Base-by-base conservation (phyloP, 2,329 filamentous ascomycete genomes). In the Diaporthe nobilis region DNA sequence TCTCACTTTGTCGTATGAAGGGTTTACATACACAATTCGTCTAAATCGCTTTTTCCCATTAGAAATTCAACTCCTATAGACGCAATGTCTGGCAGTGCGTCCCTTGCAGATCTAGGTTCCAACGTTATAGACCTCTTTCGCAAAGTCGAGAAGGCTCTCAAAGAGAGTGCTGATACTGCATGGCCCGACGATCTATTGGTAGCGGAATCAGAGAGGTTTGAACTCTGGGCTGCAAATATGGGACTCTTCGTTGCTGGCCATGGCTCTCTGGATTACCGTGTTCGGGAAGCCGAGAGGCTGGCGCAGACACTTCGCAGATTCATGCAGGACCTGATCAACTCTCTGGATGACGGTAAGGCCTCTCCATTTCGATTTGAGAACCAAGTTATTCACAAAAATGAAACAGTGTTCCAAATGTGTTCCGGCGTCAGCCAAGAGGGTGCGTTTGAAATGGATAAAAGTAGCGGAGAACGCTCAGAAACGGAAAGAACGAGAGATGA, bases 191-290 rank as follows among this genome's bases (percentile, higher is more conserved):
- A 28, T 25, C 2, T 13, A 0, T 71, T 74, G n/a, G 17, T n/a
- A 9, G 25, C 34, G 7, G 60, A 74, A 39, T 44, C 39, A 15
- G 61, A 74, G 34, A 39, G 72, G 28, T 74, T 74, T 3, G 72
- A 74, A 10, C 72, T 74, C 39, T 74, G 72, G 72, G 72, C 72
- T 49, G 72, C 61, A 31, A 74, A 74, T 28, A 47, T 74, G 49
- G 72, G 72, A 10, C 72, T 74, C 13, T 74, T 71, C 39, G 72
- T 74, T 37, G 10, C 60, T 0, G 72, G 72, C 10, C 72, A 74
- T n/a, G 72, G 72, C 17, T 74, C 72, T 22, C 28, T 74, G 37
- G 72, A 74, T 15, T 74, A 74, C 28, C 61, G 61, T 15, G 49
- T 74, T 3, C 61, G 72, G 25, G 72, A 74, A 47, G 72, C 72